Percentiles rank a stretch among this genome's conserved stretches.
These are phyloP conservation scores for Phialophora verrucosa DNA, from an alignment of 2,329 filamentous ascomycete species.

Conservation along the genomic window DNA sequence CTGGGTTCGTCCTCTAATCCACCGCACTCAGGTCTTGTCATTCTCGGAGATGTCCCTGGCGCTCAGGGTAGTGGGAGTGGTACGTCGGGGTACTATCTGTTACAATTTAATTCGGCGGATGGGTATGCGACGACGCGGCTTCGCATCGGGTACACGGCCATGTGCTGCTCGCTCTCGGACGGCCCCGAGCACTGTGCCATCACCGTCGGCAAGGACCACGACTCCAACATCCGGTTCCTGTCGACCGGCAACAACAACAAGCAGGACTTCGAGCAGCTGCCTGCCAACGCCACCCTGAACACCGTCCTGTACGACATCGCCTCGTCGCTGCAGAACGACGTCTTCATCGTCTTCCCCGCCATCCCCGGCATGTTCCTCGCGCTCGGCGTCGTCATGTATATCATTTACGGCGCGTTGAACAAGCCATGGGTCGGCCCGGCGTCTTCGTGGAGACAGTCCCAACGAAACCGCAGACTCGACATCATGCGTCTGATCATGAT, in stretches of 20 bases:
- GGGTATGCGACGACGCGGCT: constrained; percentile 11
- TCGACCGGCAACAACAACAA: not conserved
- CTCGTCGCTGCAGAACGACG: constrained; percentile 14
- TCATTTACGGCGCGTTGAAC: constrained; percentile 16
- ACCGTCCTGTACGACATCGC: not conserved
- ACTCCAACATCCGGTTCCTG: not conserved
- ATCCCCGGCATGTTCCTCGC: constrained; percentile 21
- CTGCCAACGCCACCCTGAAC: not conserved
- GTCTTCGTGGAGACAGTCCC: not conserved
- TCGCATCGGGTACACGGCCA: constrained; percentile 21
- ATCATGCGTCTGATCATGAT: not conserved
- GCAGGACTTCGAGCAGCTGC: not conserved
- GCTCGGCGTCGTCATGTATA: constrained; percentile 12
- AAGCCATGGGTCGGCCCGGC: constrained; percentile 9
- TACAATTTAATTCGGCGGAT: constrained; percentile 1
- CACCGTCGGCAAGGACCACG: constrained; percentile 22
- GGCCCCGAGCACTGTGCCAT: constrained; percentile 22
- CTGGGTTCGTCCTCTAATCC: not conserved
- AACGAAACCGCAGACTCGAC: not conserved
- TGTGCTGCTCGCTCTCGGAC: constrained; percentile 19
- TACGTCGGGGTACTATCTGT: not conserved
- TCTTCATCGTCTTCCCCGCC: constrained; percentile 21
- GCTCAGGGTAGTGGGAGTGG: not conserved
- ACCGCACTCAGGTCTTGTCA: not conserved
- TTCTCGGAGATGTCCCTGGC: not conserved